Evolutionary conservation across 768 basidiomycete genomes (phyloP).

Genomic region (Boletus coccyginus): DNA sequence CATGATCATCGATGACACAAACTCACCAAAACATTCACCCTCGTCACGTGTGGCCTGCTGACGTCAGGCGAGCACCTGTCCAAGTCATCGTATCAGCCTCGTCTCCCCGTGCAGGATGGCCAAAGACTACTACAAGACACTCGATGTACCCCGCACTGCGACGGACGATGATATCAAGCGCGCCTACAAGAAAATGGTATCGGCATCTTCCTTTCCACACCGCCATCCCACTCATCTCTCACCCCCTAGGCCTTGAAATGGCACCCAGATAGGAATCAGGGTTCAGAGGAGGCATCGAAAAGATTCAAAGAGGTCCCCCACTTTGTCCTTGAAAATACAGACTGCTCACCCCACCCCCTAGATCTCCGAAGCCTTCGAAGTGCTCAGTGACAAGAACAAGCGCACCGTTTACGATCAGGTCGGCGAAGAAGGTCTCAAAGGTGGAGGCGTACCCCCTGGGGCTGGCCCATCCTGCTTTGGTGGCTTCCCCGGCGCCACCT

Average conservation of each 20-base stretch:
- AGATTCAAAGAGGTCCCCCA: conserved; percentile 86
- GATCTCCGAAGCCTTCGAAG: conserved; percentile 96
- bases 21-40: not conserved
- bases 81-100: conserved; percentile 4
- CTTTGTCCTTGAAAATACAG: too few relatives aligned
- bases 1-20: conserved; percentile 9
- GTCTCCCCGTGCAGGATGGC: conserved; percentile 33
- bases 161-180: conserved; percentile 87
- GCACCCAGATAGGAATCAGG: conserved; percentile 91
- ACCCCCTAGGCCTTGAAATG: conserved; percentile 74
- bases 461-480: conserved; percentile 43
- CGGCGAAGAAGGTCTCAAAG: conserved; percentile 93
- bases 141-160: conserved; percentile 74
- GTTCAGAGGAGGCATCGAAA: conserved; percentile 79
- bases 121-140: conserved; percentile 82
- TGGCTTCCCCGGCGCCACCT: conserved; percentile 46
- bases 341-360: conserved; percentile 28
- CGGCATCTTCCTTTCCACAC: conserved; percentile 14
- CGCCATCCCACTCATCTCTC: conserved; percentile 1
- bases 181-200: conserved; percentile 91
- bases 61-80: conserved; percentile 31
- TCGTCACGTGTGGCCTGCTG: conserved; percentile 15
- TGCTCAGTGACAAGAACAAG: conserved; percentile 84
- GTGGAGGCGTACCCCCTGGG: conserved; percentile 54
- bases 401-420: conserved; percentile 88